phyloP scores from a whole-genome alignment of 1,284 basidiomycete species.

The Fomitopsis schrenkii region DNA sequence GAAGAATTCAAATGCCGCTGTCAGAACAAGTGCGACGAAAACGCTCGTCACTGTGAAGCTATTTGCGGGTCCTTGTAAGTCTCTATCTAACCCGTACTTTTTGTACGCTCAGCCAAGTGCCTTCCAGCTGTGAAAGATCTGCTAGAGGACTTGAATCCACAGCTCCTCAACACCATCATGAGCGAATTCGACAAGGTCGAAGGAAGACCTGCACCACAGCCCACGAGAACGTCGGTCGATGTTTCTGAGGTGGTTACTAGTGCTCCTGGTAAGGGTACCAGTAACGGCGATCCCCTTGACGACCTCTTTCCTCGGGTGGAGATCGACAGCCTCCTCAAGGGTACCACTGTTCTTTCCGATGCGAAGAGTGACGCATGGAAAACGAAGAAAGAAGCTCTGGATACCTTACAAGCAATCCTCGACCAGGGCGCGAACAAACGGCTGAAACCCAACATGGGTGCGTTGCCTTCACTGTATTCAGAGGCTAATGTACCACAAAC shows the following conservation, averaged over 20 bases:
- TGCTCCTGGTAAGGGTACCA: constrained; percentile 34
- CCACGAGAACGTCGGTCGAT: constrained; percentile 75
- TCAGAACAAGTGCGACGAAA: constrained; percentile 95
- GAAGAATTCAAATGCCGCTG: constrained; percentile 92
- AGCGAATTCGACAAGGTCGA: constrained; percentile 95
- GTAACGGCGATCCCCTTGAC: constrained; percentile 72
- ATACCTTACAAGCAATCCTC: constrained; percentile 78
- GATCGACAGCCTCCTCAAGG: constrained; percentile 82
- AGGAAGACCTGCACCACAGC: constrained; percentile 75
- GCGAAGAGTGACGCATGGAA: constrained; percentile 96
- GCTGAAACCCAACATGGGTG: constrained; percentile 88
- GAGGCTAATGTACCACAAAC: background rate
- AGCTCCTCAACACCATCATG: constrained; percentile 88
- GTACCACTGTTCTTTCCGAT: constrained; percentile 80
- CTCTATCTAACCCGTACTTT: background rate
- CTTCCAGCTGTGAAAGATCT: constrained; percentile 82
- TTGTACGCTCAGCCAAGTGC: constrained; percentile 7
- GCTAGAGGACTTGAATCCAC: constrained; percentile 92
- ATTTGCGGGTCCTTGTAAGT: constrained; percentile 86
- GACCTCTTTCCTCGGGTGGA: constrained; percentile 96
- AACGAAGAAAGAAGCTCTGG: constrained; percentile 93
- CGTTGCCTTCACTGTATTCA: constrained; percentile 19
- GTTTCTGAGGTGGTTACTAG: constrained; percentile 38
- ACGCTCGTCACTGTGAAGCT: constrained; percentile 88
- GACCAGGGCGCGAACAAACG: constrained; percentile 92